Evolutionary conservation across 1,284 basidiomycete species (phyloP).

Genomic region (Fomitopsis pinicola): DNA sequence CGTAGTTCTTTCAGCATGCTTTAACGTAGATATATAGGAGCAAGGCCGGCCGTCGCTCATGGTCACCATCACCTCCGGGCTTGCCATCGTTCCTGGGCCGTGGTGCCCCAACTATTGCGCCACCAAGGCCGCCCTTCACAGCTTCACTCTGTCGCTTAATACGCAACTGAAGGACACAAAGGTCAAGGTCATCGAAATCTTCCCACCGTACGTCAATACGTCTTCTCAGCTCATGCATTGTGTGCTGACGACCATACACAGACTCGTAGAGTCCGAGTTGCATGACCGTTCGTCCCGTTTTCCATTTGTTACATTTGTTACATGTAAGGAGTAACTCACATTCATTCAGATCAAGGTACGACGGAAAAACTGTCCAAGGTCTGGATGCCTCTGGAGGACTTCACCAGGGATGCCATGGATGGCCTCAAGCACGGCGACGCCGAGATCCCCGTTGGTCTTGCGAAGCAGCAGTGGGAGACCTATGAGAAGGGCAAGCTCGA

Average conservation of each 20-base stretch:
- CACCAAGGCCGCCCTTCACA: conserved; percentile 61
- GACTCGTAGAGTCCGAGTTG: conserved; percentile 60
- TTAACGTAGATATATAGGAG: conserved; percentile 19
- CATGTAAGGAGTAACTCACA: not conserved
- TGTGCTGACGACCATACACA: conserved; percentile 15
- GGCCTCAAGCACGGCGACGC: conserved; percentile 44
- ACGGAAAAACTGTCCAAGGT: conserved; percentile 42
- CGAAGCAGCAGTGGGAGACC: conserved; percentile 20
- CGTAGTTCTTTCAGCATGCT: not conserved
- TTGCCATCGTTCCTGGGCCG: conserved; percentile 43
- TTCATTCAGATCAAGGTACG: conserved; percentile 43
- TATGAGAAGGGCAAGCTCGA: conserved; percentile 31
- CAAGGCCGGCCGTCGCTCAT: conserved; percentile 45
- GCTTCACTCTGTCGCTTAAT: conserved; percentile 45
- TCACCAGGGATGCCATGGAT: conserved; percentile 41
- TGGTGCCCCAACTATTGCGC: conserved; percentile 50
- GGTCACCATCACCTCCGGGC: conserved; percentile 48
- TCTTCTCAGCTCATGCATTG: not conserved
- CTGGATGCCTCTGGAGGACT: conserved; percentile 60
- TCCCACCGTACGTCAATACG: conserved; percentile 49
- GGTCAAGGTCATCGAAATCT: conserved; percentile 53
- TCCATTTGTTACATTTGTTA: not conserved
- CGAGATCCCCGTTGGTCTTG: conserved; percentile 33
- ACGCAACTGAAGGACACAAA: conserved; percentile 45
- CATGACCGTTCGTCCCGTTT: conserved; percentile 45